Evolutionary conservation across 305 asterid genomes (phyloP).

Genomic region (Rubia peregrina): DNA sequence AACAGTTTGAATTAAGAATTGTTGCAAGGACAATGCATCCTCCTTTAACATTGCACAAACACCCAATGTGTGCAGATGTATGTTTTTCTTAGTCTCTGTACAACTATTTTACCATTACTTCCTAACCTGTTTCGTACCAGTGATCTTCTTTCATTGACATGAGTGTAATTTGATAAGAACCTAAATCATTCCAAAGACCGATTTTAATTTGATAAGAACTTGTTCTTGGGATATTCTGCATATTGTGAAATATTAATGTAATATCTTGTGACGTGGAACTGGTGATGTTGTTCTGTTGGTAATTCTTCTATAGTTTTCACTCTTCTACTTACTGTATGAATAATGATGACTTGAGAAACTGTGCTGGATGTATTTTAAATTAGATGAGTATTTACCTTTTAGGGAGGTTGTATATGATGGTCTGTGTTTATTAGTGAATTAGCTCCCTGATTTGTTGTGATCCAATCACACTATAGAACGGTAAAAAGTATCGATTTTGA

Average conservation of each 20-base stretch:
- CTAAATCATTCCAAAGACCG: background rate
- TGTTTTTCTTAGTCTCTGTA: constrained; percentile 16
- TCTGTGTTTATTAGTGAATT: background rate
- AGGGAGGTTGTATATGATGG: background rate
- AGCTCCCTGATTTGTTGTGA: background rate
- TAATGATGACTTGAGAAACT: background rate
- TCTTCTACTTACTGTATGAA: background rate
- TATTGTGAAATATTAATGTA: background rate
- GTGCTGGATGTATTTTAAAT: background rate
- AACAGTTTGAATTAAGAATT: background rate
- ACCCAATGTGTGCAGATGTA: constrained; percentile 84
- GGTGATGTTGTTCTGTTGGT: background rate
- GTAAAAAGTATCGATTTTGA: too few relatives aligned
- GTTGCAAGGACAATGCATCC: constrained; percentile 53
- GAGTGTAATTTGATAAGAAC: background rate
- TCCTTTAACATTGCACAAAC: constrained; percentile 70
- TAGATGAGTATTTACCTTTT: background rate
- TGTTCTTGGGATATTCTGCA: background rate
- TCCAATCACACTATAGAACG: background rate
- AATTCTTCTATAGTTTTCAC: background rate
- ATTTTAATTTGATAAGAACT: background rate
- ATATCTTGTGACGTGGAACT: background rate
- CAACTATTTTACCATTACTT: background rate
- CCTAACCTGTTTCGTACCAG: background rate
- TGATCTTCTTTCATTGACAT: background rate